Conservation (phyloP, 192 early-diverging fungal species). For the Geranomyces variabilis region DNA sequence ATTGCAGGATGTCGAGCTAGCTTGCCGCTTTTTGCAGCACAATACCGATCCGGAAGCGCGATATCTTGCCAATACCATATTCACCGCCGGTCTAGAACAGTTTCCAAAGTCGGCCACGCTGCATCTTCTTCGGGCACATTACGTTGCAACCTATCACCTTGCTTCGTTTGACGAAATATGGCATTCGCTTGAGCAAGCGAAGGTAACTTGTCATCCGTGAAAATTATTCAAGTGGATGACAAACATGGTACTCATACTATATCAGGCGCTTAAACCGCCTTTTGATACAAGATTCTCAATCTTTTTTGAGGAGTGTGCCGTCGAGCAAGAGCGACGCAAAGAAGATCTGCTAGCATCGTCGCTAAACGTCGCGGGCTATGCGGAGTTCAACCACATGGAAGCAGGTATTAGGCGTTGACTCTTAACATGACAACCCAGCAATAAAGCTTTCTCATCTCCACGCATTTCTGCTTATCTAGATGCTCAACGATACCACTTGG, state of each 20-base stretch:
- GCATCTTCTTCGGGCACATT: conserved; percentile 25
- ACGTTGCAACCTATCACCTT: conserved; percentile 20
- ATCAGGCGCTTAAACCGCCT: conserved; percentile 23
- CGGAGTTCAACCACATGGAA: conserved; percentile 24
- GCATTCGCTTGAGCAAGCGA: conserved; percentile 15
- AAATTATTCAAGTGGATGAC: conserved; percentile 5
- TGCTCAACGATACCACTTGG: conserved; percentile 25
- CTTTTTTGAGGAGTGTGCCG: conserved; percentile 28
- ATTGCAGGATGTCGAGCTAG: conserved; percentile 29
- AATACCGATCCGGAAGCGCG: conserved; percentile 16
- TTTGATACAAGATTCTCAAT: conserved; percentile 28
- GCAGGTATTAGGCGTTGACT: too few species aligned
- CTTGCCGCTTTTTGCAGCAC: conserved; percentile 32
- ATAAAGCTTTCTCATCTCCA: too few species aligned
- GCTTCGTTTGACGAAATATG: conserved; percentile 7
- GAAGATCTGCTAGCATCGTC: conserved; percentile 24
- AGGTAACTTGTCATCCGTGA: background rate
- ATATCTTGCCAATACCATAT: conserved; percentile 18
- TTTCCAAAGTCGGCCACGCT: conserved; percentile 22
- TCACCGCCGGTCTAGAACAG: conserved; percentile 21
- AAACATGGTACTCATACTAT: background rate
- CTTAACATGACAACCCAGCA: too few species aligned
- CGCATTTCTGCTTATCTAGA: background rate
- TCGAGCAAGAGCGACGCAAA: conserved; percentile 29
- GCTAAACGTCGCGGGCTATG: conserved; percentile 29